Evolutionary conservation across 805 yeast species (phyloP), one percentile per base, ranked within the genome.

Genomic region (Sugiyamaella americana): DNA sequence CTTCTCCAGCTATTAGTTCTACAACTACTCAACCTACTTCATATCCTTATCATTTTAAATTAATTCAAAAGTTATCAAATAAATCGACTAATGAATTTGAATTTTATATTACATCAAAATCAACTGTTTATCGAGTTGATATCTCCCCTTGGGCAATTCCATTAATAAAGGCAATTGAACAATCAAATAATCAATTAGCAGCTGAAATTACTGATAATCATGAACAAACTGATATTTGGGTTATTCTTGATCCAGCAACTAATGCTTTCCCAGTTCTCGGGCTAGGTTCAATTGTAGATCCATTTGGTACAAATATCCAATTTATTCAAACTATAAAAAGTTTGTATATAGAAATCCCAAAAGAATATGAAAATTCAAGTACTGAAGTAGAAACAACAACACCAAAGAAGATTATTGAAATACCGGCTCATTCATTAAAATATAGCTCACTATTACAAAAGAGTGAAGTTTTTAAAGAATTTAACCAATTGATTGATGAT

Each of bases 91-190:
- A 26, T 18, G 32, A 26, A 26, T 13, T 26, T 26, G 32, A 26
- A 13, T 13, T 46, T 5, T 37, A 41, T 20, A 46, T 46, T 13
- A 21, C 37, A 2, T 17, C 19, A 23, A 39, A 26, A 4, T 20
- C 21, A 13, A 16, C 20, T 18, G 23, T 47, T 16, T 47, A 40
- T 35, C 34, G 42, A 17, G 37, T 43, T 4, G 53, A 50, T 40
- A 16, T 47, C 2, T 47, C 53, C 4, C 42, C 46, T 10, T 46
- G 50, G 50, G 18, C 39, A 16, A 32, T 29, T 17, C 24, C 36
- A 13, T 10, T 46, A 4, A 29, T 29, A 10, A 17, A 24, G 32
- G 38, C 24, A n/a, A 18, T 20, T 30, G 38, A 41, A 30, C 39
- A 13, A 26, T 26, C 32, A 13, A 26, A 26, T 26, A 8, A 8